A percentile compares a stretch with the other conserved stretches of the same genome.
These are phyloP conservation scores for Stemphylium beticola DNA, from an alignment of 2,329 filamentous ascomycete genomes.

Conservation along the genomic window DNA sequence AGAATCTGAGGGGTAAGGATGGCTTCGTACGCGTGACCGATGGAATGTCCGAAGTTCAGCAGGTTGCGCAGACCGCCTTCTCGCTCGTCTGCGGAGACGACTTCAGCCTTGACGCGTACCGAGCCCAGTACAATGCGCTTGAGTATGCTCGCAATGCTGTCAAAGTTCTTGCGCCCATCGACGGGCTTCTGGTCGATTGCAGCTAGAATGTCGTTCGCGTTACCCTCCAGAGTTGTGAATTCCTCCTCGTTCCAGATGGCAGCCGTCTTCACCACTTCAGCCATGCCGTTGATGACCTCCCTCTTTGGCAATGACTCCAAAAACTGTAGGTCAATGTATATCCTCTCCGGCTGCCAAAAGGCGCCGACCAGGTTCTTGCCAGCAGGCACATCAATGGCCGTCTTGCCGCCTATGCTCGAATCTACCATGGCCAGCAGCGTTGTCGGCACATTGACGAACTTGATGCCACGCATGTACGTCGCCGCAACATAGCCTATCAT, in stretches of 20 bases:
- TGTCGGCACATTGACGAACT: slow-evolving; percentile 95
- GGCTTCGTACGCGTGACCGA: slow-evolving; percentile 95
- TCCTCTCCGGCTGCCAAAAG: slow-evolving; percentile 93
- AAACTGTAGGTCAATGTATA: slow-evolving; percentile 94
- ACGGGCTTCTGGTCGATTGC: slow-evolving; percentile 69
- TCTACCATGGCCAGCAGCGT: slow-evolving; percentile 97
- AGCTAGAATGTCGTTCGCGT: slow-evolving; percentile 76
- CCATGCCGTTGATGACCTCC: slow-evolving; percentile 99
- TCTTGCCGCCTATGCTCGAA: slow-evolving; percentile 97
- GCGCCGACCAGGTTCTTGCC: slow-evolving; percentile 96
- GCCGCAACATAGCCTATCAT: slow-evolving; percentile 97
- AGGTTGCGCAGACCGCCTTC: slow-evolving; percentile 94
- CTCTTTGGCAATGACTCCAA: slow-evolving; percentile 86
- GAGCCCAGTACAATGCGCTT: slow-evolving; percentile 80
- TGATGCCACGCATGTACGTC: slow-evolving; percentile 97
- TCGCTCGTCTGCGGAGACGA: slow-evolving; percentile 92
- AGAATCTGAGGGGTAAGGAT: slow-evolving; percentile 94
- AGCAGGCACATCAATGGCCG: slow-evolving; percentile 92
- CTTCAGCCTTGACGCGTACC: slow-evolving; percentile 89
- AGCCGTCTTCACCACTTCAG: slow-evolving; percentile 96
- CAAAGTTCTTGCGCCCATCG: slow-evolving; percentile 66
- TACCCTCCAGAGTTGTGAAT: slow-evolving; percentile 82
- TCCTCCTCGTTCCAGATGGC: slow-evolving; percentile 93
- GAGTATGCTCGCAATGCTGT: slow-evolving; percentile 64
- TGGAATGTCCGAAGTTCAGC: slow-evolving; percentile 97